Base-by-base conservation (phyloP, 140 eudicot genomes). In the Cichorium intybus region DNA sequence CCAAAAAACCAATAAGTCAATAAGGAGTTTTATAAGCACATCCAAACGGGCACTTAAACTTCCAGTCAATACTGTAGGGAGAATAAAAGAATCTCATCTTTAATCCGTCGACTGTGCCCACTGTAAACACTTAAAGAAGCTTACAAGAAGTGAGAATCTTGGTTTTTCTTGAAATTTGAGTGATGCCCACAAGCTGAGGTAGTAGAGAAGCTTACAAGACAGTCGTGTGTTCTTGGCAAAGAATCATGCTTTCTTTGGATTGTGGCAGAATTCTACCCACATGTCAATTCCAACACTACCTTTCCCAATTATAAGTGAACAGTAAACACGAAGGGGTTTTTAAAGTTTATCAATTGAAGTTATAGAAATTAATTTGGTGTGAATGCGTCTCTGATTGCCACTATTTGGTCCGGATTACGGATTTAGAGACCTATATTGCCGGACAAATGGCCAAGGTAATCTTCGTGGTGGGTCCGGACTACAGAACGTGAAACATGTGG, bases 171-270 rank as follows among this genome's bases (percentile, higher is more conserved):
- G 10, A 11, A 39, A 9, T 16, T 28, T 54, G 56, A 56, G 31
- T 16, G 62, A 61, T 31, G 23, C 35, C 24, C 47, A 17, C 12
- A 62, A 39, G 49, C 48, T 35, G 48, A 18, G 75, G 33, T n/a
- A 6, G 50, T 14, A 22, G 11, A 51, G 70, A 62, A 74, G 54
- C 72, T 56, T 60, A 33, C 35, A 28, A 47, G 39, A 47, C 11
- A 56, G 50, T 60, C 65, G 45, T 68, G 75, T 60, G 66, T 29
- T 51, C 1, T 67, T 61, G 80, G 80, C 70, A 75, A 75, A 60
- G 80, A 66, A 74, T 74, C n/a, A 67, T 52, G 51, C 70, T 39
- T 21, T 29, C 2, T 56, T 56, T 67, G 48, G 33, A 16, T 18
- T 74, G 66, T 34, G 50, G 43, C 22, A 7, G 37, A 21, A 15